Conservation (phyloP, 352 stramenopile genomes). For the Globisporangium cederbergense region DNA sequence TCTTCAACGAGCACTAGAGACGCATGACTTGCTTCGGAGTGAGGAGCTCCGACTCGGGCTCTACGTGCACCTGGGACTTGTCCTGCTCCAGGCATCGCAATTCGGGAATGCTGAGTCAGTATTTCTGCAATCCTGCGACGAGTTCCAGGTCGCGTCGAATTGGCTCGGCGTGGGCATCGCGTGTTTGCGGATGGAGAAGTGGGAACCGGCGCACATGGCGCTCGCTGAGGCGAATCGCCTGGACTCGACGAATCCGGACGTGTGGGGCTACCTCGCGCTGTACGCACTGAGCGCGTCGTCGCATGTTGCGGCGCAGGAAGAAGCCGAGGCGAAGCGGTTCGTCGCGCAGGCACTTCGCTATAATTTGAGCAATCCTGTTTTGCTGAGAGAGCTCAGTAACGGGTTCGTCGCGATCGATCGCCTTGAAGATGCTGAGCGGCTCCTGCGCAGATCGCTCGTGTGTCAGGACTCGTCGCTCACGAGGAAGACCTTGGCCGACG, state of each 20-base stretch:
- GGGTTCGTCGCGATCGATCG: conserved; percentile 74
- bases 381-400: conserved; percentile 80
- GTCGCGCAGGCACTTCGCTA: conserved; percentile 61
- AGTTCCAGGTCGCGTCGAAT: conserved; percentile 62
- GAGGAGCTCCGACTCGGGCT: conserved; percentile 40
- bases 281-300: conserved; percentile 32
- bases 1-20: conserved; percentile 42
- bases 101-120: conserved; percentile 47
- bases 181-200: conserved; percentile 58
- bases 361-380: conserved; percentile 52
- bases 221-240: conserved; percentile 75
- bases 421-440: conserved; percentile 63
- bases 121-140: conserved; percentile 54
- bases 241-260: conserved; percentile 58
- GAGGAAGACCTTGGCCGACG: conserved; percentile 72
- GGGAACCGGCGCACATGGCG: conserved; percentile 49
- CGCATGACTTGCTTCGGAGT: conserved; percentile 23
- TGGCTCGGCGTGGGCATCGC: conserved; percentile 81
- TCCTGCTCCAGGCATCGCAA: conserved; percentile 61
- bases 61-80: conserved; percentile 56
- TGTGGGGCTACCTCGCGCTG: conserved; percentile 78
- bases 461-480: conserved; percentile 74
- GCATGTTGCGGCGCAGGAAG: conserved; percentile 28
- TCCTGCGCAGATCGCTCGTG: conserved; percentile 62
- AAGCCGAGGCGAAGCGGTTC: conserved; percentile 40